Base-by-base conservation (phyloP, 2,329 filamentous ascomycete genomes). In the Tolypocladium pustulatum region DNA sequence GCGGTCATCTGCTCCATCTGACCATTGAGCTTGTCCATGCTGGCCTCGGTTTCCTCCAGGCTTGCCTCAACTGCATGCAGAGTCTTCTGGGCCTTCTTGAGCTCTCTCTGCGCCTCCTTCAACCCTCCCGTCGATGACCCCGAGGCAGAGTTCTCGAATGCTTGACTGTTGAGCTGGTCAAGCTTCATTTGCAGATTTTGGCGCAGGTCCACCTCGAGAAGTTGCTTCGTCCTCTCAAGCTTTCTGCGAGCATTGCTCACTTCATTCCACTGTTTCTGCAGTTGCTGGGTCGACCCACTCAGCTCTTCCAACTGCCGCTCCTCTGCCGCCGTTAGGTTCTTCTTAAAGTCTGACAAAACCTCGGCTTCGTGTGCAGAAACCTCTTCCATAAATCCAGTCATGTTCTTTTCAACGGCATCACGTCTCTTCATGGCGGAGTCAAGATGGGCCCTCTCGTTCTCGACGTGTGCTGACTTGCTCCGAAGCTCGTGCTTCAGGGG, bases 121-220 rank as follows among this genome's bases (percentile, higher is more conserved):
- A 97, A 76, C 64, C 82, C 87, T 27, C 84, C 83, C 51, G 82
- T 77, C 15, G 79, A 80, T 55, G 84, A 84, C 49, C 84, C 84
- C 43, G 81, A 80, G 34, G 78, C 73, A 8, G 76, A 78, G 57
- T 78, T 81, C 64, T 95, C 91, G 61, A 89, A 83, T 20, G 88
- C 90, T 66, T 88, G 83, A 61, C 85, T 84, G 63, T 88, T 88
- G 57, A 99, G 82, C 71, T 96, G 89, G 65, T 97, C 92, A 37
- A 97, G 83, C 64, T 89, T 89, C 65, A 91, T 88, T 67, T 88
- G 86, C 51, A 99, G 79, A 66, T 96, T 96, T 67, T 95, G 90
- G n/a, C 88, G 86, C 54, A 99, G 77, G 67, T 96, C 90, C 38
- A 90, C 84, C 71, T 99, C 93, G 34, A 97, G 80, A 41, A 90